Conservation (phyloP, 352 stramenopile genomes). For the Phytophthora melonis region DNA sequence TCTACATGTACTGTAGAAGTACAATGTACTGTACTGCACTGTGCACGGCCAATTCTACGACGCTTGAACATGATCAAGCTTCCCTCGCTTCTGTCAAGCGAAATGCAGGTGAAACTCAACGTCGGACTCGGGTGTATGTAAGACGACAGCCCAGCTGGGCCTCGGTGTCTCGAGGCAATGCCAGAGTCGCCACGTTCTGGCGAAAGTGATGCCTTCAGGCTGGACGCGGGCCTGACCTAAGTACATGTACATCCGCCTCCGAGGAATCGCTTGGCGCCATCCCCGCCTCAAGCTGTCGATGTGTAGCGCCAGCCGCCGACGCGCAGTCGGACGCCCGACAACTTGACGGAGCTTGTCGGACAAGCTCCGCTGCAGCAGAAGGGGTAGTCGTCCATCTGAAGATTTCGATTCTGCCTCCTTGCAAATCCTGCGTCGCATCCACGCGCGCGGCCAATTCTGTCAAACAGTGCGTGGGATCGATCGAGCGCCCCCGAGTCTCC, state of each 20-base stretch:
- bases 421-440: constrained; percentile 25
- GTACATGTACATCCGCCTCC: constrained; percentile 29
- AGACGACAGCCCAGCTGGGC: constrained; percentile 22
- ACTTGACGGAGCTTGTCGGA: no score
- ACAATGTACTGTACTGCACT: no score
- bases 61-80: background rate
- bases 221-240: background rate
- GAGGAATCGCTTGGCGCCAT: constrained; percentile 26
- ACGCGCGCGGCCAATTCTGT: background rate
- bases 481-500: background rate
- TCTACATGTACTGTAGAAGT: no score
- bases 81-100: background rate
- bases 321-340: constrained; percentile 18
- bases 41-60: no score
- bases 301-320: constrained; percentile 10
- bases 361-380: constrained; percentile 30
- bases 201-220: background rate
- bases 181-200: background rate
- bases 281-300: constrained; percentile 35
- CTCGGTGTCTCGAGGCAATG: constrained; percentile 8
- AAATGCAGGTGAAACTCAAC: constrained; percentile 4
- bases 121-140: constrained; percentile 16
- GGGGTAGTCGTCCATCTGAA: constrained; percentile 25
- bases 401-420: constrained; percentile 24
- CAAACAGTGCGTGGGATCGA: background rate